phyloP scores from a whole-genome alignment of 2,329 filamentous ascomycete genomes.

The Plectosphaerella sp. region DNA sequence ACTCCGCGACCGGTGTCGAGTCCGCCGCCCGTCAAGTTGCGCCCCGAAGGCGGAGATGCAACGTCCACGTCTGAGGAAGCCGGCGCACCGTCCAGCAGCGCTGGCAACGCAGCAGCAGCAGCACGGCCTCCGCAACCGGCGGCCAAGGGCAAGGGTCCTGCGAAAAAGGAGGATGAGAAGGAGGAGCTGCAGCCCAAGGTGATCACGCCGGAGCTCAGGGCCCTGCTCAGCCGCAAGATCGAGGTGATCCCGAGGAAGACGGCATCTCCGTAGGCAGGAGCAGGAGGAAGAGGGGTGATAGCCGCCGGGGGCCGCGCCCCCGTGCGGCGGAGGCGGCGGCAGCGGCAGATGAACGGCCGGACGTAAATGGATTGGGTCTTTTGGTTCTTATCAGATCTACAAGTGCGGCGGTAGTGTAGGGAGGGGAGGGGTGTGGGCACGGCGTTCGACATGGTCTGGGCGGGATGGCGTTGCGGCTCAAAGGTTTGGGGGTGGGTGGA shows the following conservation, averaged over 20 bases:
- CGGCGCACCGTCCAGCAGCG: slow-evolving; percentile 1
- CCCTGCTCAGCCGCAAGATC: slow-evolving; percentile 44
- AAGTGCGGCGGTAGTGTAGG: too few species aligned
- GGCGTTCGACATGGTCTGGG: too few species aligned
- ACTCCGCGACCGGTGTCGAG: slow-evolving; percentile 29
- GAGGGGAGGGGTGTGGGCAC: too few species aligned
- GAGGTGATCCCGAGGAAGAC: slow-evolving; percentile 37
- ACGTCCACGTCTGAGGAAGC: not conserved
- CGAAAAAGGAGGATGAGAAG: slow-evolving; percentile 27
- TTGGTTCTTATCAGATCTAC: too few species aligned
- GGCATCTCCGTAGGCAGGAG: slow-evolving; percentile 10
- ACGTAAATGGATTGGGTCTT: too few species aligned
- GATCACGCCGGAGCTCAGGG: slow-evolving; percentile 54
- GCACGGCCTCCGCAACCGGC: not conserved
- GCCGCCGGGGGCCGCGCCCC: too few species aligned
- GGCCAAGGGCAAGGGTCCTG: slow-evolving; percentile 21
- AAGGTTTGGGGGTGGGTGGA: too few species aligned
- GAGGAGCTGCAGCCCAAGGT: slow-evolving; percentile 32
- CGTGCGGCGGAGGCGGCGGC: too few species aligned
- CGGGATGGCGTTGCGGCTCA: too few species aligned
- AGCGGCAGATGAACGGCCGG: too few species aligned
- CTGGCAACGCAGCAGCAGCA: not conserved
- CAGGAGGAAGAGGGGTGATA: not conserved
- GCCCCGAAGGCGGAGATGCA: slow-evolving; percentile 5
- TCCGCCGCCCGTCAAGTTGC: slow-evolving; percentile 10